Evolutionary conservation across 148 eudicot genomes (phyloP).

Genomic region (Heliamphora exappendiculata): DNA sequence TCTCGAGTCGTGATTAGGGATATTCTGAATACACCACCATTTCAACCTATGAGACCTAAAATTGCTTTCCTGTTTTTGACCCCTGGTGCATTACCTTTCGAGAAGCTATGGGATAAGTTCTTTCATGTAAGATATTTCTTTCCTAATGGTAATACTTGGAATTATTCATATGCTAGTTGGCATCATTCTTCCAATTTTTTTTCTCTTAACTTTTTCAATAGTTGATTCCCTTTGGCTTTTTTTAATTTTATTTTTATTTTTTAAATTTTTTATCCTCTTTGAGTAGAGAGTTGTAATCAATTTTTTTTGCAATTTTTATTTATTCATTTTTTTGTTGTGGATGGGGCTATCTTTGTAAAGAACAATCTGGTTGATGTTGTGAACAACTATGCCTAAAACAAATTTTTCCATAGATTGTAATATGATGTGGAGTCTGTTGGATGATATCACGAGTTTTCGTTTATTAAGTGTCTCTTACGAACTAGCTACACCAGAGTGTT

Average conservation of each 20-base stretch:
- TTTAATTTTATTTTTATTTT: too few species aligned
- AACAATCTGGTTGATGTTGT: background rate
- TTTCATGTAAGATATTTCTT: slow-evolving; percentile 44
- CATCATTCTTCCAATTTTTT: background rate
- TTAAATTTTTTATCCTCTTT: too few species aligned
- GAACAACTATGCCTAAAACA: background rate
- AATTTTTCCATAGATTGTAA: background rate
- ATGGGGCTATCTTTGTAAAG: background rate
- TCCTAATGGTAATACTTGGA: background rate
- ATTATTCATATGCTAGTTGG: background rate
- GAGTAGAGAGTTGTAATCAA: background rate
- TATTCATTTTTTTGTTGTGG: background rate
- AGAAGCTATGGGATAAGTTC: slow-evolving; percentile 66
- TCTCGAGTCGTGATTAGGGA: slow-evolving; percentile 47
- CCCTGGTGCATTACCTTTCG: slow-evolving; percentile 59
- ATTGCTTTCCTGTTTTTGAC: slow-evolving; percentile 74
- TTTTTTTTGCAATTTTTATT: background rate
- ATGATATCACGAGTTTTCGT: too few species aligned
- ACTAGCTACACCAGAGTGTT: background rate
- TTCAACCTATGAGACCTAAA: slow-evolving; percentile 43
- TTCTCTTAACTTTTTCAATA: background rate
- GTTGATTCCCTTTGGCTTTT: too few species aligned
- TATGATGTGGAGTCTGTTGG: background rate
- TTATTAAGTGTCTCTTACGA: too few species aligned
- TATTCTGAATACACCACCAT: slow-evolving; percentile 39